Conservation (phyloP, 2,329 filamentous ascomycete genomes). For the Teratosphaeria nubilosa region DNA sequence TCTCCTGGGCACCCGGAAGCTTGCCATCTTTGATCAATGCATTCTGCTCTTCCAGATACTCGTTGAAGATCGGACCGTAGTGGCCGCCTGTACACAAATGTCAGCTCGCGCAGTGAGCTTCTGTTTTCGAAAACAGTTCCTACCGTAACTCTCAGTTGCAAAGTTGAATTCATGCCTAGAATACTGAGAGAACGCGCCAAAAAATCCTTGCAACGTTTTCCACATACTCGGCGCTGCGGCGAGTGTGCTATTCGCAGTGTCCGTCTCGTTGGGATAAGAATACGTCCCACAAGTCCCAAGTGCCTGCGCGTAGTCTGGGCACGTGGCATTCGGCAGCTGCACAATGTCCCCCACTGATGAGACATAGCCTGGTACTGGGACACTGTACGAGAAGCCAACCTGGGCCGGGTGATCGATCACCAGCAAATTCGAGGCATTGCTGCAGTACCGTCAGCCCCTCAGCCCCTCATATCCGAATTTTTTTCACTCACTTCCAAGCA, state of each 20-base stretch:
- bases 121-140: background rate
- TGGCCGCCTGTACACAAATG: constrained; percentile 9
- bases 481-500: constrained; percentile 42
- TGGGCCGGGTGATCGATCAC: constrained; percentile 57
- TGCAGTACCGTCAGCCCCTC: constrained; percentile 1
- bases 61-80: constrained; percentile 16
- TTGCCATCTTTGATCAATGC: constrained; percentile 12
- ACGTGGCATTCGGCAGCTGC: constrained; percentile 10
- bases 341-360: constrained; percentile 28
- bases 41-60: constrained; percentile 24
- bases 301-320: constrained; percentile 11
- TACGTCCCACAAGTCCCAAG: constrained; percentile 44
- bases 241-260: constrained; percentile 45
- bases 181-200: constrained; percentile 45
- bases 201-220: constrained; percentile 52
- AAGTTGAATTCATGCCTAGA: constrained; percentile 25
- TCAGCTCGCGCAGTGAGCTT: background rate
- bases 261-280: constrained; percentile 38
- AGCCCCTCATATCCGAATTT: background rate
- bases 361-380: constrained; percentile 18
- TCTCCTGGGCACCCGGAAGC: constrained; percentile 22
- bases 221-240: constrained; percentile 49
- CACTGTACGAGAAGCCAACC: constrained; percentile 46
- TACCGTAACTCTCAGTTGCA: constrained; percentile 17
- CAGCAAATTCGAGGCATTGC: constrained; percentile 52